Base-by-base conservation (phyloP, 2,329 filamentous ascomycete species). In the Fusarium paranaense region DNA sequence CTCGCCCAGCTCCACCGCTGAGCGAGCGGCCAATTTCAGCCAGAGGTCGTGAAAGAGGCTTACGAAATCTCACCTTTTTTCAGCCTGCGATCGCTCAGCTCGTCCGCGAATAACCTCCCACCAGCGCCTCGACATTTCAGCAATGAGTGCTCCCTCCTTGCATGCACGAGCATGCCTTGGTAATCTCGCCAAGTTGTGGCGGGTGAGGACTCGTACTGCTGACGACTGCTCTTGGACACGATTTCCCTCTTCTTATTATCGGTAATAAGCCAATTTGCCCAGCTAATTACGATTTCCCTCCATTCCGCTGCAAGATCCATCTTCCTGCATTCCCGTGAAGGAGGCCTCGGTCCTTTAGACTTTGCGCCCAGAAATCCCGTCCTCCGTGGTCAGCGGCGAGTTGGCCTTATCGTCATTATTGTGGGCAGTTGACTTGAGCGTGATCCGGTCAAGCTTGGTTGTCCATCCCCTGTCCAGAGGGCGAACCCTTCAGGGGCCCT, bases 251-350 rank as follows among this genome's bases (percentile, higher is more conserved):
- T 69, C 66, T 71, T 73, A 73, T 73, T 58, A 63, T 33, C 30
- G 32, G 54, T 73, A 70, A 69, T 76, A 78, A 73, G 58, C 67
- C 62, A 77, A 78, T 78, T 73, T 75, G 62, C 73, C 54, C 33
- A 70, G 66, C 58, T 77, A 78, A 76, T 78, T 76, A 56, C 60
- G 68, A 69, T 71, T 68, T 69, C 70, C 47, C 67, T 72, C 64
- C 70, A 63, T 71, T 68, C 67, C 63, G 67, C 72, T 59, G 66
- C 67, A 38, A 76, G 30, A 64, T 69, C 70, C 71, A 68, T 76
- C 64, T 60, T 62, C 66, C 65, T 74, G 69, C 67, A 56, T 76
- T 64, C 54, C 71, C 62, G 54, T 64, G 62, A 62, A 67, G 59
- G 66, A 72, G 72, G 66, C 72, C 62, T 72, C 67, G 63, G 59